phyloP scores from a whole-genome alignment of 2,329 filamentous ascomycete species.

The Stachybotrys chlorohalonatus region DNA sequence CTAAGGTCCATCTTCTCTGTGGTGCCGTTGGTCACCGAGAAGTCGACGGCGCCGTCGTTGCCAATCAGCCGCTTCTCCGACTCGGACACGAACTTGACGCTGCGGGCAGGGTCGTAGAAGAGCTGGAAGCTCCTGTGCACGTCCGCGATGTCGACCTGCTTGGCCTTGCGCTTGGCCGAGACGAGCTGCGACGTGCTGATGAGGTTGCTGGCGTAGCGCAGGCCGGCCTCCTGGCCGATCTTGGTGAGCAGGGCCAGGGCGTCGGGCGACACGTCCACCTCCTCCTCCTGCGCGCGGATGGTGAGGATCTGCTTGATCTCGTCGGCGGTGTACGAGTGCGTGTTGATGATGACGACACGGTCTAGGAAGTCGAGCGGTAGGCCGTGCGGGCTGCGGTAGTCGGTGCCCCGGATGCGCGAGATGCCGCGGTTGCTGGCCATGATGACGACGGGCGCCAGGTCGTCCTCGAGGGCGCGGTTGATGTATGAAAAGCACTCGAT shows the following conservation, averaged over 20 bases:
- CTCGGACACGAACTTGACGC: constrained; percentile 81
- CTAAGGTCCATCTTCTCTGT: constrained; percentile 36
- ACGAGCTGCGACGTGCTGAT: constrained; percentile 91
- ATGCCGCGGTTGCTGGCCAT: constrained; percentile 97
- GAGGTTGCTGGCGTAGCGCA: constrained; percentile 95
- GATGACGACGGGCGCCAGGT: constrained; percentile 93
- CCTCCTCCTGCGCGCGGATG: constrained; percentile 91
- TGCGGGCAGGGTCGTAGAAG: constrained; percentile 84
- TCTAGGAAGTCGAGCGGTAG: constrained; percentile 94
- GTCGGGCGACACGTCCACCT: constrained; percentile 83
- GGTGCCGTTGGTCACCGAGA: constrained; percentile 36
- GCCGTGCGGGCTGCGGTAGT: constrained; percentile 88
- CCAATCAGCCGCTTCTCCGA: constrained; percentile 92
- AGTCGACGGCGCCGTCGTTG: constrained; percentile 70
- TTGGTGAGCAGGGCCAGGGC: constrained; percentile 90
- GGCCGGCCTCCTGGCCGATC: constrained; percentile 84
- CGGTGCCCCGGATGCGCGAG: constrained; percentile 85
- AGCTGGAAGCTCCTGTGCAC: constrained; percentile 89
- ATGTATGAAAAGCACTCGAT: constrained; percentile 99
- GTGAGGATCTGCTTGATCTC: constrained; percentile 89
- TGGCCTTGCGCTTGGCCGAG: constrained; percentile 73
- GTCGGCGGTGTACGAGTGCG: constrained; percentile 70
- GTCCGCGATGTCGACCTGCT: constrained; percentile 77
- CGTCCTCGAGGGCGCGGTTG: constrained; percentile 91
- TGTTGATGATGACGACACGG: constrained; percentile 92